Conservation (phyloP, 306 rosid genomes). For the Styphnolobium japonicum region DNA sequence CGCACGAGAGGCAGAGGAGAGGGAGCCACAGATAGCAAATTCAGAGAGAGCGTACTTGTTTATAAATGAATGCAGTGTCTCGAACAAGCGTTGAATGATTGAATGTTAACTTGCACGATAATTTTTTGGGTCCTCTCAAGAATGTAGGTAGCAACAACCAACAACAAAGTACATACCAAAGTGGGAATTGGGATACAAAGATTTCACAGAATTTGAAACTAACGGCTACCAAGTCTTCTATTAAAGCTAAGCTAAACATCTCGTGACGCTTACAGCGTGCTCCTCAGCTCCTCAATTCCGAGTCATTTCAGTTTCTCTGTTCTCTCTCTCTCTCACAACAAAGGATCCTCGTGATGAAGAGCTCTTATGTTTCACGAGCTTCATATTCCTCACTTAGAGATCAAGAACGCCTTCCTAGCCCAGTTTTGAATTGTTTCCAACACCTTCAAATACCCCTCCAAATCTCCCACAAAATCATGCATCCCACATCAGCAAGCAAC, state of each 20-base stretch:
- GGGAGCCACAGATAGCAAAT: slow-evolving; percentile 22
- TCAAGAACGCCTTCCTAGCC: slow-evolving; percentile 25
- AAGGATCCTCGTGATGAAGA: slow-evolving; percentile 92
- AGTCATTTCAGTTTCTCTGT: not conserved
- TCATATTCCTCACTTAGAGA: slow-evolving; percentile 44
- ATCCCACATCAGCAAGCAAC: slow-evolving; percentile 17
- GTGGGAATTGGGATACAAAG: slow-evolving; percentile 14
- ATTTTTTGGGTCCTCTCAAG: too few species aligned
- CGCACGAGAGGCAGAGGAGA: slow-evolving; percentile 13
- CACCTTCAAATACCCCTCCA: slow-evolving; percentile 83
- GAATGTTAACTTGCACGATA: not conserved
- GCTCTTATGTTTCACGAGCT: slow-evolving; percentile 92
- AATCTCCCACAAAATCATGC: slow-evolving; percentile 41
- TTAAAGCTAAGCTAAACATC: slow-evolving; percentile 62
- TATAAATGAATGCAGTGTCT: slow-evolving; percentile 8
- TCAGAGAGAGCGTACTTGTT: slow-evolving; percentile 13
- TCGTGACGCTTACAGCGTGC: slow-evolving; percentile 63
- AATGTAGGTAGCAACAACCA: not conserved
- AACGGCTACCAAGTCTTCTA: slow-evolving; percentile 34
- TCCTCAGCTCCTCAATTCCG: slow-evolving; percentile 44
- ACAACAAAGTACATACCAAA: too few species aligned
- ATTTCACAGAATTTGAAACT: slow-evolving; percentile 37
- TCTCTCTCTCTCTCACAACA: slow-evolving; percentile 42
- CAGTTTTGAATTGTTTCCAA: slow-evolving; percentile 36
- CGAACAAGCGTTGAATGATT: not conserved